Evolutionary conservation across 345 rosid genomes (phyloP).

Genomic region (Stellera chamaejasme): DNA sequence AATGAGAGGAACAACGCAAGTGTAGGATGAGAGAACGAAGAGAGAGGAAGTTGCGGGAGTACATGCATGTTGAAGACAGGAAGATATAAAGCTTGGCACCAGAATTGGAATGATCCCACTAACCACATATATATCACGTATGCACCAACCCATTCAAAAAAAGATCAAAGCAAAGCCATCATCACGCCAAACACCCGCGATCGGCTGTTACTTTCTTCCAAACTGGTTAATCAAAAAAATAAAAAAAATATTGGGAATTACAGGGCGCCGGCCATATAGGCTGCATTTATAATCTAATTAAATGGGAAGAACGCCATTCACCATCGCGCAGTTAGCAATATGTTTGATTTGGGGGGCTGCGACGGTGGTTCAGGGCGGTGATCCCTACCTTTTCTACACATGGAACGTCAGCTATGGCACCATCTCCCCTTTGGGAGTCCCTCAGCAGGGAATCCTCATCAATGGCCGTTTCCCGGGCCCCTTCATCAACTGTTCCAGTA

Average conservation of each 20-base stretch:
- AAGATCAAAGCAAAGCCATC: background rate
- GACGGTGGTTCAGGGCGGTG: constrained; percentile 42
- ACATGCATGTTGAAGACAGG: background rate
- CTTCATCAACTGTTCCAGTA: constrained; percentile 61
- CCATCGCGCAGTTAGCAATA: no score
- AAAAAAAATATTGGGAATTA: no score
- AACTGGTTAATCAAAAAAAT: no score
- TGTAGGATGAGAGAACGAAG: constrained; percentile 18
- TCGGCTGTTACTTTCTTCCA: no score
- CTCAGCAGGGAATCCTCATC: constrained; percentile 71
- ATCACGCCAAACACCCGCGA: background rate
- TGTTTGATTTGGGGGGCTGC: constrained; percentile 15
- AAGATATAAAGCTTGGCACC: constrained; percentile 18
- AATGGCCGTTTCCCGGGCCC: constrained; percentile 80
- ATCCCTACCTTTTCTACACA: constrained; percentile 55
- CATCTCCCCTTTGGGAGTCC: constrained; percentile 59
- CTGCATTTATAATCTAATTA: no score
- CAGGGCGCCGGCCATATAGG: no score
- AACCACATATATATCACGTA: constrained; percentile 1
- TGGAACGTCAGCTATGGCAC: constrained; percentile 85
- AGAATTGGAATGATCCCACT: constrained; percentile 10
- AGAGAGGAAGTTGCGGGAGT: constrained; percentile 21
- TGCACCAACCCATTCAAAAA: background rate
- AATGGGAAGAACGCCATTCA: no score
- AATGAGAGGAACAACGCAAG: constrained; percentile 19